Base-by-base conservation (phyloP, 2,329 filamentous ascomycete species). In the Colletotrichum eremochloae region DNA sequence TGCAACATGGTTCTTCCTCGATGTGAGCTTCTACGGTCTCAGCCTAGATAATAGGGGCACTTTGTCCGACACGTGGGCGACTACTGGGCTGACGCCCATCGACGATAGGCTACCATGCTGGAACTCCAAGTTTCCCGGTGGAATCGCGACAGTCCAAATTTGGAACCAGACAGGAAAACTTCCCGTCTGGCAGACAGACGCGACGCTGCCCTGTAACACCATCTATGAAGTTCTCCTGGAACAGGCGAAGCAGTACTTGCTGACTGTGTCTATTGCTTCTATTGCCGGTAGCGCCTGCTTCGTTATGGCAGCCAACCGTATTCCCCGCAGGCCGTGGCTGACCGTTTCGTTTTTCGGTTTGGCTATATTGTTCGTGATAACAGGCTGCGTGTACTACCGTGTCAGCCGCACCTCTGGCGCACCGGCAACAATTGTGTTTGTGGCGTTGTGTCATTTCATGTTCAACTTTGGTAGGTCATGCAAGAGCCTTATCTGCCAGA, bases 1-100 rank as follows among this genome's bases (percentile, higher is more conserved):
- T 1, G 78, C 85, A 36, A 83, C 84, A 29, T 89, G 87, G 87
- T 84, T 88, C 44, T 83, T 88, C 6, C 81, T 90, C 14, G 88
- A 90, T 67, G 80, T 89, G n/a, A 86, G 86, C 18, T 89, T 89
- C 74, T 74, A 89, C 72, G 88, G 87, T 3, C 86, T 89, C 67
- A 85, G 85, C 4, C 81, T 89, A 6, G 86, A 86, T 61, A 85
- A 85, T 67, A 76, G 82, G 61, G 80, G 81, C 8, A 84, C 83
- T 0, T 76, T 85, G 2, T 81, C 83, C 31, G 83, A 84, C 55
- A 79, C 85, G 65, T 85, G 84, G 84, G 81, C 81, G 12, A 85
- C 84, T 0, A 79, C 75, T 0, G 66, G 72, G 1, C 76, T 79
- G 2, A 77, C 79, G 0, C 74, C 74, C 2, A 80, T 87, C 63